Evolutionary conservation across 305 asterid species (phyloP).

Genomic region (Fraxinus baroniana): DNA sequence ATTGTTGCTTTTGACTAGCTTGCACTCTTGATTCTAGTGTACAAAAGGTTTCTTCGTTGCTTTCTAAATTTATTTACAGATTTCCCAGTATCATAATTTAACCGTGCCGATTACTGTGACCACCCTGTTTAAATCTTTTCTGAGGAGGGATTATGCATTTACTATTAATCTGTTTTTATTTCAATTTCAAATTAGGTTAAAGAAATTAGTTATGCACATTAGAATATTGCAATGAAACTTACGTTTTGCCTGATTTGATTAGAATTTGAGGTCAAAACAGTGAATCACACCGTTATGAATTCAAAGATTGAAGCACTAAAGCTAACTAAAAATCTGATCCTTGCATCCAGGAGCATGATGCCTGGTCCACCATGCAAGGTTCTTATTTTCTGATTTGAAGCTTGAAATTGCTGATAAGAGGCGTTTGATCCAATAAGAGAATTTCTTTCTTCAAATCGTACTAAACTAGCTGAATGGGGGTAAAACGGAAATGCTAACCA

Average conservation of each 20-base stretch:
- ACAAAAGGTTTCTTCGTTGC: background rate
- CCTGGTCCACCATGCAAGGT: background rate
- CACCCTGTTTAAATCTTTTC: background rate
- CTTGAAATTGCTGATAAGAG: background rate
- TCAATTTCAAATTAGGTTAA: background rate
- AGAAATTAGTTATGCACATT: background rate
- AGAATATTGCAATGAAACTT: background rate
- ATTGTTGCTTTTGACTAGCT: background rate
- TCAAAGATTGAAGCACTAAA: background rate
- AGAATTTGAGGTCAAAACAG: background rate
- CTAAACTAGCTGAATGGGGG: background rate
- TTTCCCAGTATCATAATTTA: background rate
- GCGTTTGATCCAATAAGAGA: background rate
- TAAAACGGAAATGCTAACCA: background rate
- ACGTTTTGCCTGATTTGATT: background rate
- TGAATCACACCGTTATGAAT: background rate
- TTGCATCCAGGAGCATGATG: background rate
- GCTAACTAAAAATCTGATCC: background rate
- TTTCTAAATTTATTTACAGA: background rate
- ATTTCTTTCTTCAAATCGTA: background rate
- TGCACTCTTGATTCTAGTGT: background rate
- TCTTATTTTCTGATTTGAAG: background rate
- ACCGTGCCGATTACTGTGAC: background rate
- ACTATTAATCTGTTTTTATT: background rate
- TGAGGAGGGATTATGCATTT: background rate